Evolutionary conservation across 305 asterid species (phyloP).

Genomic region (Fraxinus sp.): DNA sequence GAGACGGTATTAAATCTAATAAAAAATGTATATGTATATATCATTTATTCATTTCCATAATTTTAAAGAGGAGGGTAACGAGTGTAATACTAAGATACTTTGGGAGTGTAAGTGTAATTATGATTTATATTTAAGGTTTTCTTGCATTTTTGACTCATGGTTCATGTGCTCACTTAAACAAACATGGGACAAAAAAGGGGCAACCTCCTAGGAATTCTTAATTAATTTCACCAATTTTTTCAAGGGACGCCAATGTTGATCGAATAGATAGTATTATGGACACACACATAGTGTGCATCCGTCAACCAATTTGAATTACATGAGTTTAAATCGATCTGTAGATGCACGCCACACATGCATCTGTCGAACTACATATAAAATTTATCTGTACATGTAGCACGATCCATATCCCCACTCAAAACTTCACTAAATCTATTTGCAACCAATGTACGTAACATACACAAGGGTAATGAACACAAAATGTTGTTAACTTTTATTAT

Average conservation of each 20-base stretch:
- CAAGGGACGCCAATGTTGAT: conserved; percentile 24
- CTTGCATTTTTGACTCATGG: neutral
- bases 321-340: neutral
- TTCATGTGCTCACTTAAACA: conserved; percentile 1
- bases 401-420: neutral
- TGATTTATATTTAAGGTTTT: neutral
- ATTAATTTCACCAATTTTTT: conserved; percentile 17
- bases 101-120: neutral
- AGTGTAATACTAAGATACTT: neutral
- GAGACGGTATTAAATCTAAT: neutral
- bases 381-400: neutral
- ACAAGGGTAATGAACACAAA: neutral
- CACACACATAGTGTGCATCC: neutral
- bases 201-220: conserved; percentile 29
- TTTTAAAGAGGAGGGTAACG: neutral
- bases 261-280: neutral
- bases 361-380: neutral
- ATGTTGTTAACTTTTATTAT: neutral
- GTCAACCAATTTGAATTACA: neutral
- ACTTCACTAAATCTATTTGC: neutral
- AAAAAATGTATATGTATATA: too few relatives aligned
- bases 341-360: neutral
- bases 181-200: conserved; percentile 11
- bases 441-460: neutral
- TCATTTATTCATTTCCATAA: neutral